Base-by-base conservation (phyloP, 495 filamentous ascomycete genomes). In the Gamarada debralockiae region DNA sequence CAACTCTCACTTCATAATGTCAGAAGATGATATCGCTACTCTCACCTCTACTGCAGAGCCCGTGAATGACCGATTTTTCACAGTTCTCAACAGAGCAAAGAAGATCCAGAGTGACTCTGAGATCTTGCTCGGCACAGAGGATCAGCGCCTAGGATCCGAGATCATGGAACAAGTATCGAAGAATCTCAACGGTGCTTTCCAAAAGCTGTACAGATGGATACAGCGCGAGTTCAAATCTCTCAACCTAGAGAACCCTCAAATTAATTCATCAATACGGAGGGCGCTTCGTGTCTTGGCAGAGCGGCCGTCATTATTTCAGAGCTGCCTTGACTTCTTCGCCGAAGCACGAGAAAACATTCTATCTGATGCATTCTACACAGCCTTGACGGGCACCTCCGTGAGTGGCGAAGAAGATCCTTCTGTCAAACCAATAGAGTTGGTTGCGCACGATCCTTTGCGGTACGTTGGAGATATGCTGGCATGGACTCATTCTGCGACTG, bases 391-490 rank as follows among this genome's bases (percentile, higher is more conserved):
- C 38, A 81, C 78, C 1, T 70, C 73, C 5, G 51, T 65, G 21
- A 67, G 66, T 9, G 73, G 74, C 0, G 60, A 60, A 14, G 71
- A 73, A 40, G 70, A 75, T 39, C 52, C 64, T 9, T 77, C 78
- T 4, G 79, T 87, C 21, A 97, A 97, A 55, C 91, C 95, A 0
- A 99, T 99, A 58, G 95, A 99, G 64, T 78, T 96, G 40, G 87
- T 83, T 27, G 90, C 93, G 10, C 91, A 97, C 62, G 93, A 99
- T 62, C 86, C 89, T 12, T 70, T 99, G 13, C 78, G 93, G 29
- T 99, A 97, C 62, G 84, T 95, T 17, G 92, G 93, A 18, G 93
- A 99, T 64, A 97, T 99, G 92, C 79, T 97, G 14, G 93, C 93
- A 5, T 99, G 93, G 93, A 82, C 84, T 2, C 93, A 99, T 64